A percentile compares a stretch with the other conserved stretches of the same genome.
phyloP scores from a whole-genome alignment of 305 asterid genomes.

The Solanum hybrid region DNA sequence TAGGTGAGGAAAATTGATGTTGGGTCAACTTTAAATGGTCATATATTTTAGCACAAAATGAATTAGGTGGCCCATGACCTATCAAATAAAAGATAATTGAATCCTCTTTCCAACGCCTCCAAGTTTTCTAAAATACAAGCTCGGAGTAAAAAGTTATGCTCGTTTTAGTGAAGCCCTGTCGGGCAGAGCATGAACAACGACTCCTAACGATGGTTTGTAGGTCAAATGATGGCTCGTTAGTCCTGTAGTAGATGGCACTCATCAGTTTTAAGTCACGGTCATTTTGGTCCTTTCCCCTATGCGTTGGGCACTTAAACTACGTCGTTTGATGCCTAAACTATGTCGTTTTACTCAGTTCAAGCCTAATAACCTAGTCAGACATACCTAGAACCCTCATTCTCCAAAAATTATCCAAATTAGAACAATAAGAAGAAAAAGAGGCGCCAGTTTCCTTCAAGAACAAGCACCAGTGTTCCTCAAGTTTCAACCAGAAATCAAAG shows the following conservation, averaged over 20 bases:
- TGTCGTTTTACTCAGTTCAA: not conserved
- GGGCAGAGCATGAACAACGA: too few relatives aligned
- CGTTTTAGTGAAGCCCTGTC: too few relatives aligned
- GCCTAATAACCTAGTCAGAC: not conserved
- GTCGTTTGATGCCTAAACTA: not conserved
- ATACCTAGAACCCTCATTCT: not conserved
- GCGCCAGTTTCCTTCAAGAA: not conserved
- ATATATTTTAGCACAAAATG: not conserved
- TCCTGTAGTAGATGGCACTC: too few relatives aligned
- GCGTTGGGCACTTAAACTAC: not conserved
- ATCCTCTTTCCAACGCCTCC: not conserved
- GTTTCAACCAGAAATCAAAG: not conserved
- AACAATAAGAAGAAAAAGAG: not conserved
- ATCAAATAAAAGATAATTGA: not conserved
- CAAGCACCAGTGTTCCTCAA: not conserved
- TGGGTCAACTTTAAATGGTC: not conserved
- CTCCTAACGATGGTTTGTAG: too few relatives aligned
- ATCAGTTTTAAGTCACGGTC: too few relatives aligned
- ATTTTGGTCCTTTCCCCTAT: not conserved
- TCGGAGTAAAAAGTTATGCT: not conserved
- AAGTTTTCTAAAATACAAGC: not conserved
- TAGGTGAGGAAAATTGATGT: not conserved
- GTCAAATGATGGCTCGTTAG: too few relatives aligned
- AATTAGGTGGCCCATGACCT: not conserved
- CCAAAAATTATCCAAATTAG: not conserved